Percentiles rank a stretch among this genome's conserved stretches.
phyloP scores from a whole-genome alignment of 1,284 basidiomycete genomes.

The Moniliella sp. region DNA sequence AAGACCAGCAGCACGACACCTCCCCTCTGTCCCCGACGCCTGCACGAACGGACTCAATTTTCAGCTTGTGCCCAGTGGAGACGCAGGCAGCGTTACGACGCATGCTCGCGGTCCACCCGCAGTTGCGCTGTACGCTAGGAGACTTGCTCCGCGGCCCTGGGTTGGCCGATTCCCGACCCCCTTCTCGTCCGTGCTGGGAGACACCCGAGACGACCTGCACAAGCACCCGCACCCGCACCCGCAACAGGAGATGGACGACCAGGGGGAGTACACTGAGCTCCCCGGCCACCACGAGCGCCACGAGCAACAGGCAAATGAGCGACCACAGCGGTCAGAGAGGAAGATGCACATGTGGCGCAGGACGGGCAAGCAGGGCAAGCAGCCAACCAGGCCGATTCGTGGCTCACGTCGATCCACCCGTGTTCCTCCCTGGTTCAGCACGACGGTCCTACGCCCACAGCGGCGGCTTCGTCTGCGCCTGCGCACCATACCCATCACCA shows the following conservation, averaged over 20 bases:
- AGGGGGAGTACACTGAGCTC: too few relatives aligned
- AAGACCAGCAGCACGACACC: too few relatives aligned
- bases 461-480: conserved; percentile 12
- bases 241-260: too few relatives aligned
- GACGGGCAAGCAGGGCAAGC: conserved; percentile 5
- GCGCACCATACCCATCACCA: conserved; percentile 27
- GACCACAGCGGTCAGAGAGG: too few relatives aligned
- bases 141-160: conserved; percentile 57
- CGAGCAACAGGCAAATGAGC: too few relatives aligned
- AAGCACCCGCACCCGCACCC: too few relatives aligned
- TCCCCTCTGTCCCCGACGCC: conserved; percentile 48
- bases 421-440: too few relatives aligned
- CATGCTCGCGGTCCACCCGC: conserved; percentile 79
- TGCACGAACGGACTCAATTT: conserved; percentile 83
- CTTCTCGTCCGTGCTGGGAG: conserved; percentile 16
- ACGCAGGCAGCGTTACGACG: conserved; percentile 53
- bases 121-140: conserved; percentile 71
- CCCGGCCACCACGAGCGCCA: too few relatives aligned
- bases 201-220: conserved; percentile 17
- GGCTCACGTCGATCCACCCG: conserved; percentile 32
- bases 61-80: conserved; percentile 83
- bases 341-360: too few relatives aligned
- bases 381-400: conserved; percentile 34
- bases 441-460: conserved; percentile 17
- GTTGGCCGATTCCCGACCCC: conserved; percentile 23